Percentiles rank a stretch among this genome's conserved stretches.
These are phyloP conservation scores for Yamadazyma sp. DNA, from an alignment of 805 yeast species.

Conservation along the genomic window DNA sequence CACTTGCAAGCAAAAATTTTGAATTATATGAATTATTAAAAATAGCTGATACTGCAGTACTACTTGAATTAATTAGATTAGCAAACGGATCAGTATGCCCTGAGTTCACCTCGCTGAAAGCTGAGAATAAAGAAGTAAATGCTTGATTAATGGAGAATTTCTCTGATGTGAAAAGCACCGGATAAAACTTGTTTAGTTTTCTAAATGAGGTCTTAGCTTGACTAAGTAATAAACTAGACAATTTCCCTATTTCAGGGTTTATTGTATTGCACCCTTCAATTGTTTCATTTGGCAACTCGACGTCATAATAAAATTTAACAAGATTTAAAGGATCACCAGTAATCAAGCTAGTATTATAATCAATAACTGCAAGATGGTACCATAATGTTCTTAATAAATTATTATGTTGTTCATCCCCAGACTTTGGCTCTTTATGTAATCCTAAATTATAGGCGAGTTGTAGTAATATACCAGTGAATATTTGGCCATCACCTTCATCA, in stretches of 20 bases:
- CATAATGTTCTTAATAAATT: constrained; percentile 34
- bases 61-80: neutral
- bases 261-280: neutral
- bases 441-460: constrained; percentile 70
- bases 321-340: constrained; percentile 33
- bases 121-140: neutral
- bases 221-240: neutral
- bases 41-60: neutral
- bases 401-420: constrained; percentile 16
- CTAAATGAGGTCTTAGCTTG: neutral
- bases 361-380: constrained; percentile 26
- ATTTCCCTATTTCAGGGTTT: neutral
- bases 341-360: constrained; percentile 23
- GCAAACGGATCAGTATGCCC: neutral
- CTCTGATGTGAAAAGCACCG: neutral
- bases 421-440: constrained; percentile 60
- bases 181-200: neutral
- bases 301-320: constrained; percentile 25
- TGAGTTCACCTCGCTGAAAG: neutral
- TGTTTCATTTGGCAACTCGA: constrained; percentile 20
- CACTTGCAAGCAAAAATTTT: neutral
- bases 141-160: neutral
- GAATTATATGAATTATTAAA: neutral
- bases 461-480: constrained; percentile 53
- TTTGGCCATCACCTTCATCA: constrained; percentile 57